Evolutionary conservation across 345 rosid genomes (phyloP).

Genomic region (Camelina laxa): DNA sequence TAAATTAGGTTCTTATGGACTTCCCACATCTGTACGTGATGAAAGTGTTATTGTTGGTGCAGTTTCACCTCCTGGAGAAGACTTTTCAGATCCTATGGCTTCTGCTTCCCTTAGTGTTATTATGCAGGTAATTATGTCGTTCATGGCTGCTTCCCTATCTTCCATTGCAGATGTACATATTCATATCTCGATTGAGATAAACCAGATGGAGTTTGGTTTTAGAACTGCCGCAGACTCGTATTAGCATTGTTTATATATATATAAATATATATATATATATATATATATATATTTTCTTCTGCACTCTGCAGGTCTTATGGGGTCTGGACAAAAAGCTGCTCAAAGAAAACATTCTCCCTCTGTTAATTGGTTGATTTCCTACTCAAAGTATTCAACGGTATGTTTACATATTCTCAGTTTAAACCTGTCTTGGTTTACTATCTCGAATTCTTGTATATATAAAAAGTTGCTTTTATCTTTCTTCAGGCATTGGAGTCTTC

Average conservation of each 20-base stretch:
- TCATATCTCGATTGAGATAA: constrained; percentile 10
- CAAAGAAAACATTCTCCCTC: constrained; percentile 99
- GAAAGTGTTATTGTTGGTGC: constrained; percentile 99
- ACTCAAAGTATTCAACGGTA: constrained; percentile 48
- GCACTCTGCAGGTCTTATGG: constrained; percentile 94
- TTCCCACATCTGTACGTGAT: constrained; percentile 96
- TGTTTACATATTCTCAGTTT: constrained; percentile 36
- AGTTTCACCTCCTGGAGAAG: constrained; percentile 99
- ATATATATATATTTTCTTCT: constrained; percentile 26
- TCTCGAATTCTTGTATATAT: constrained; percentile 2
- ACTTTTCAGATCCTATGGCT: constrained; percentile 98
- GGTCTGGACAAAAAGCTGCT: constrained; percentile 99
- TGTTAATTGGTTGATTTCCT: constrained; percentile 96
- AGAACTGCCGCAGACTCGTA: constrained; percentile 2
- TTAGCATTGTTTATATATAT: background rate
- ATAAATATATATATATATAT: no score
- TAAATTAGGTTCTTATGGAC: constrained; percentile 93
- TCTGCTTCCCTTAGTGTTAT: constrained; percentile 99
- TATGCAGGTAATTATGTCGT: constrained; percentile 74
- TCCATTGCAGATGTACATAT: background rate
- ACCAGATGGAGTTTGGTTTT: constrained; percentile 20
- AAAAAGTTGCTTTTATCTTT: constrained; percentile 17
- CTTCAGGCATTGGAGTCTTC: constrained; percentile 88
- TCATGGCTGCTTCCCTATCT: constrained; percentile 10
- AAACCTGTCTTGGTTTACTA: background rate